Base-by-base conservation (phyloP, 1,284 basidiomycete genomes). In the Pseudozyma sp. region DNA sequence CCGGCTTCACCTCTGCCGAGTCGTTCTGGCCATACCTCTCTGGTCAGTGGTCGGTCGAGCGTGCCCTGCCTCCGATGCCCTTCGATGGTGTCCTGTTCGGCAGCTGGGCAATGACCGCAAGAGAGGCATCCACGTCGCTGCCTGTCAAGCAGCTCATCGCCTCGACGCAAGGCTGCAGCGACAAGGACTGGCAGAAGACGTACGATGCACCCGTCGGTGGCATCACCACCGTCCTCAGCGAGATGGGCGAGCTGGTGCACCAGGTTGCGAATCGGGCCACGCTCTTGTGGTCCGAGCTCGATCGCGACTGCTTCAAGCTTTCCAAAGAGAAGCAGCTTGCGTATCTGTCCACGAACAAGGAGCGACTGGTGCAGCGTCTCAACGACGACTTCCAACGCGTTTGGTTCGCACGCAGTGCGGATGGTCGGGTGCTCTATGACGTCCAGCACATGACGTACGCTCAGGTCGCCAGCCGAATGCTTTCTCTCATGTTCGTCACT, bases 251-350 rank as follows among this genome's bases (percentile, higher is more conserved):
- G 86, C 94, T 94, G 24, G 98, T 99, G 81, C 95, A 98, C 88
- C 98, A 98, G 88, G 69, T 72, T 11, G 55, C 95, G 52, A 99
- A 91, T 48, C 92, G 97, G 50, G 97, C 89, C 56, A 93, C 98
- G 84, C 97, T 93, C 87, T 88, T 99, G 46, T 99, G 96, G 96
- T 94, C 93, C 85, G 94, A 99, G 87, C 97, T 97, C 83, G 97
- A 99, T 84, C 91, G 96, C 75, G 64, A 74, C 44, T 62, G 98
- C 67, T 99, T 99, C 89, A 92, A 91, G 85, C 86, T 97, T 69
- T 90, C 95, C 16, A 93, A 94, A 86, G 95, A 98, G 86, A 99
- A 99, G 88, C 92, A 94, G 55, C 88, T 85, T 24, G 88, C 90
- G 4, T 99, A 94, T 94, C 87, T 99, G 75, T 87, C 88, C 52